Percentiles rank a stretch among this genome's conserved stretches.
Conservation (phyloP, 805 yeast species). For the Candida qinlingensis region DNA sequence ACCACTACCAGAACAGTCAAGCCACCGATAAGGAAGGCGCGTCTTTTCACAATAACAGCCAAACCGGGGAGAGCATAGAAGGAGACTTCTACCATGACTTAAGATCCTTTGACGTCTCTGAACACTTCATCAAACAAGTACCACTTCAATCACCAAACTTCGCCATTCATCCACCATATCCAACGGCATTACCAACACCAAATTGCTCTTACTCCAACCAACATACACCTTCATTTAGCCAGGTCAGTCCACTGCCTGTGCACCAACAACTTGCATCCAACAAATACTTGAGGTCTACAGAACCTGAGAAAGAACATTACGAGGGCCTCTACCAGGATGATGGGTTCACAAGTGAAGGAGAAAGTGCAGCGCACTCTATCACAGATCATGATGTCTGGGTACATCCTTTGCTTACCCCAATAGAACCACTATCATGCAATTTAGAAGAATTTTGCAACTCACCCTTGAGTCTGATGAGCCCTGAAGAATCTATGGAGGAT, state of each 20-base stretch:
- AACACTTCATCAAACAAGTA: background rate
- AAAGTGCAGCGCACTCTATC: no score
- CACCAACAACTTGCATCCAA: no score
- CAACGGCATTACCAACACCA: constrained; percentile 1
- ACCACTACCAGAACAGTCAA: no score
- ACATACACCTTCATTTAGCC: background rate
- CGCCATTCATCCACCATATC: background rate
- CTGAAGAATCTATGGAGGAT: background rate
- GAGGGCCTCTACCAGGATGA: no score
- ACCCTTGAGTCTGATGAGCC: background rate
- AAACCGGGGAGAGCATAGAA: no score
- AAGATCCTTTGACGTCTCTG: background rate
- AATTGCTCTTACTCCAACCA: background rate
- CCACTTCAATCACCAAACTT: background rate
- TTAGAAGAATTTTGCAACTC: background rate
- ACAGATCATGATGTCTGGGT: background rate
- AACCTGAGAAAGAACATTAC: no score
- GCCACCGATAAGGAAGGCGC: no score
- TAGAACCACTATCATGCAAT: background rate
- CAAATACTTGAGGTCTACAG: no score
- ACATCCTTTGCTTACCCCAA: constrained; percentile 6
- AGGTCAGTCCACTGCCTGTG: background rate
- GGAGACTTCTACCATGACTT: background rate
- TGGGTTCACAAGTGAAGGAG: background rate
- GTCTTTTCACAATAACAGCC: no score